Evolutionary conservation across 1,284 basidiomycete species (phyloP).

Genomic region (Leccinum griseonigrum): DNA sequence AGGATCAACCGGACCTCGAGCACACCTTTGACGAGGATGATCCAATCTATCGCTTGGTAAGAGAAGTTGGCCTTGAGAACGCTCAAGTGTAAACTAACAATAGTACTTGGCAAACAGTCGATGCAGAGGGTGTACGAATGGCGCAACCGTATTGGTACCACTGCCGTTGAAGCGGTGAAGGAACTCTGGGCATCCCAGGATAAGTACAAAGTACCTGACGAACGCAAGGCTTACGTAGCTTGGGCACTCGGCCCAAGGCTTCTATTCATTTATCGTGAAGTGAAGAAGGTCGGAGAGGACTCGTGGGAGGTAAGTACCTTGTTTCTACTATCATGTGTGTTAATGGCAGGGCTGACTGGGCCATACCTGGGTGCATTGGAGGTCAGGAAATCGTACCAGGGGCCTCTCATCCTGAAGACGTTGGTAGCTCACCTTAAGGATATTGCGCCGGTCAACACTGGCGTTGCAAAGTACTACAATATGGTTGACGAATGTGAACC

Average conservation of each 20-base stretch:
- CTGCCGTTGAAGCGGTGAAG: neutral
- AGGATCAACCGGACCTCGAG: neutral
- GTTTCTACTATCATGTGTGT: neutral
- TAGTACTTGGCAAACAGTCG: neutral
- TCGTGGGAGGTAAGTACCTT: neutral
- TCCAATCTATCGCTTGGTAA: neutral
- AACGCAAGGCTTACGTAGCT: neutral
- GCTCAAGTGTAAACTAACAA: neutral
- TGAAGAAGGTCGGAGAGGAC: neutral
- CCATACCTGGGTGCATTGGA: neutral
- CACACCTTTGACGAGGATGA: neutral
- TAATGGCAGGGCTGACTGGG: neutral
- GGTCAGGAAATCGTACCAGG: neutral
- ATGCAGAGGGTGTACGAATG: neutral
- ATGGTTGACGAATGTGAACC: neutral
- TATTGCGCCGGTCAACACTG: neutral
- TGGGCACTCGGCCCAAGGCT: neutral
- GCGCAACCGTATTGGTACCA: neutral
- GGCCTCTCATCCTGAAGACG: neutral
- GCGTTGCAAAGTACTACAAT: neutral
- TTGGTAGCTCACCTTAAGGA: neutral
- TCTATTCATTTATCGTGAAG: neutral
- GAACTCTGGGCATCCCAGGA: neutral
- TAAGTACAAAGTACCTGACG: neutral
- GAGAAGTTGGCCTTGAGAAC: neutral